Conservation (phyloP, 805 yeast species). For the Hagleromyces aurorensis region DNA sequence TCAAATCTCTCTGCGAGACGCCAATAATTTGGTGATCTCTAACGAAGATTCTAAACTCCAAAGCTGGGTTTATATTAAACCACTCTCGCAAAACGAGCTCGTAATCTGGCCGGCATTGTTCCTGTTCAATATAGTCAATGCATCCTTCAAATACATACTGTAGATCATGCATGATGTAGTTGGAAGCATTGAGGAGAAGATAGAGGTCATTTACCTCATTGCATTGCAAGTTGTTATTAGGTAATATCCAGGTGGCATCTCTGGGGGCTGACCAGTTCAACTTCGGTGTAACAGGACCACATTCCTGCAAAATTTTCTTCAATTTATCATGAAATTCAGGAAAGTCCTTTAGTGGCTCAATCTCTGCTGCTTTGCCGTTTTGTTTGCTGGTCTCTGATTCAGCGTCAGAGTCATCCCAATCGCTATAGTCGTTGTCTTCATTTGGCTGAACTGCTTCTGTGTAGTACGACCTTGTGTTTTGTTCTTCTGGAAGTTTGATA, state of each 20-base stretch:
- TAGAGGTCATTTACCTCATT: slow-evolving; percentile 66
- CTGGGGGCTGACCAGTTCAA: slow-evolving; percentile 96
- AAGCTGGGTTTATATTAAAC: slow-evolving; percentile 76
- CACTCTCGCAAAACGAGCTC: slow-evolving; percentile 78
- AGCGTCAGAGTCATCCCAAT: slow-evolving; percentile 52
- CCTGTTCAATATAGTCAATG: slow-evolving; percentile 26
- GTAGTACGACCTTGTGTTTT: slow-evolving; percentile 24
- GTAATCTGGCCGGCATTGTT: slow-evolving; percentile 33
- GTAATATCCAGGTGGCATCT: slow-evolving; percentile 88
- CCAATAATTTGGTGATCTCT: slow-evolving; percentile 56
- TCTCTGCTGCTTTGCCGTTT: slow-evolving; percentile 6
- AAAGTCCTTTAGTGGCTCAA: slow-evolving; percentile 45
- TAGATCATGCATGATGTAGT: slow-evolving; percentile 80
- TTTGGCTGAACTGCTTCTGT: slow-evolving; percentile 31
- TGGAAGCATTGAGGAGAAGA: slow-evolving; percentile 74
- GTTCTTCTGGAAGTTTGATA: slow-evolving; percentile 48
- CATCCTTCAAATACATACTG: slow-evolving; percentile 57
- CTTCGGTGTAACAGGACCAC: slow-evolving; percentile 73
- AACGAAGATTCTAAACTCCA: slow-evolving; percentile 87
- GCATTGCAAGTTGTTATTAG: slow-evolving; percentile 71
- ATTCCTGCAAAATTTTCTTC: slow-evolving; percentile 36
- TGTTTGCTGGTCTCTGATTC: slow-evolving; percentile 21
- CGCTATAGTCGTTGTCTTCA: slow-evolving; percentile 64
- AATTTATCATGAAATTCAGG: slow-evolving; percentile 52
- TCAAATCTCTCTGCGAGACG: slow-evolving; percentile 78